A percentile compares a stretch with the other conserved stretches of the same genome.
Conservation (phyloP, 306 rosid genomes). For the Prunus fruticosa region DNA sequence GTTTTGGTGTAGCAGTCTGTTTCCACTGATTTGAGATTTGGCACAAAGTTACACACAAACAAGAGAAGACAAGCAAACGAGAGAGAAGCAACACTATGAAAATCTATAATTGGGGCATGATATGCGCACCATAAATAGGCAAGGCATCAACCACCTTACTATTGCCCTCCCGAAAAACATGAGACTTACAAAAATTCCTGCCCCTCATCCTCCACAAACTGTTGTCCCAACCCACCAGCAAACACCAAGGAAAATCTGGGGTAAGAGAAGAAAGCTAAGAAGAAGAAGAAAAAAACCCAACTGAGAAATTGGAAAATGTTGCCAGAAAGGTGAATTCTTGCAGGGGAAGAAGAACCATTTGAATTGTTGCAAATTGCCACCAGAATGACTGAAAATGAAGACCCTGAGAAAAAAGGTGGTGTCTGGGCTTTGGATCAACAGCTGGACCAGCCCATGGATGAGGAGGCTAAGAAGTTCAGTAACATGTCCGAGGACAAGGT, state of each 20-base stretch:
- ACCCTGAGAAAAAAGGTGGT: slow-evolving; percentile 46
- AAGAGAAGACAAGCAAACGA: no score
- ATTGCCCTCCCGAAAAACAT: slow-evolving; percentile 1
- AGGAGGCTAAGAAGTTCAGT: slow-evolving; percentile 72
- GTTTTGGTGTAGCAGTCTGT: no score
- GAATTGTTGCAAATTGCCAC: slow-evolving; percentile 46
- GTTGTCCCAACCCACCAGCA: not conserved
- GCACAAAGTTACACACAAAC: no score
- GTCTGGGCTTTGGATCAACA: slow-evolving; percentile 87
- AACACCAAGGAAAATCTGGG: slow-evolving; percentile 5
- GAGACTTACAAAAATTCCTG: not conserved
- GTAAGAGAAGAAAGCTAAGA: not conserved
- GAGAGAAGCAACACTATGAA: no score
- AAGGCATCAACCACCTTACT: not conserved
- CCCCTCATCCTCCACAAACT: not conserved
- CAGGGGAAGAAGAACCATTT: slow-evolving; percentile 2
- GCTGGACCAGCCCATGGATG: slow-evolving; percentile 85
- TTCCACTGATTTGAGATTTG: no score
- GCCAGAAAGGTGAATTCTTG: not conserved
- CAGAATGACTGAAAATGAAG: slow-evolving; percentile 53
- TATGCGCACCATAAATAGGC: not conserved
- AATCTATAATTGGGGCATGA: no score
- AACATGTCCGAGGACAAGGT: slow-evolving; percentile 75
- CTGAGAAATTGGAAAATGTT: not conserved
- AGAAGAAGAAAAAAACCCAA: not conserved